phyloP scores from a whole-genome alignment of 176 grass and related monocot species.

The Avena eriantha region DNA sequence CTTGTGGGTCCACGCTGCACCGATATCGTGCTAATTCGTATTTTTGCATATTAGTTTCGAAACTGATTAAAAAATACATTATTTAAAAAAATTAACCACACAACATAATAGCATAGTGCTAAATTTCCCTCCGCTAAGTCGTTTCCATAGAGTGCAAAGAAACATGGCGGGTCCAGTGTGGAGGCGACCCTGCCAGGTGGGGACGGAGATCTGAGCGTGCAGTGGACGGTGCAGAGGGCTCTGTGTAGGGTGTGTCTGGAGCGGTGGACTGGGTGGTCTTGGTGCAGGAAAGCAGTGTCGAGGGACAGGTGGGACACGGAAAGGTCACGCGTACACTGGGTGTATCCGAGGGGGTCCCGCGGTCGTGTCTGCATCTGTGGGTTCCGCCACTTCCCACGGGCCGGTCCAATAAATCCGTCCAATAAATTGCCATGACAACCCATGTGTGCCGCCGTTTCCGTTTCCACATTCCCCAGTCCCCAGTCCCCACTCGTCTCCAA shows the following conservation, averaged over 20 bases:
- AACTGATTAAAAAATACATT: too few relatives aligned
- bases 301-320: neutral
- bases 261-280: neutral
- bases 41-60: too few relatives aligned
- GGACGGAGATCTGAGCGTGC: neutral
- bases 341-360: neutral
- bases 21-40: too few relatives aligned
- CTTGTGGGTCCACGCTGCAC: too few relatives aligned
- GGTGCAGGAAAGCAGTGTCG: neutral
- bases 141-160: too few relatives aligned
- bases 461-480: neutral
- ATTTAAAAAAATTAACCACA: too few relatives aligned
- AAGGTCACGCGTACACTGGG: neutral
- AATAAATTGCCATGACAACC: neutral
- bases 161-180: constrained; percentile 18
- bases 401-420: neutral
- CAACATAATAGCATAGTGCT: too few relatives aligned
- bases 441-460: neutral
- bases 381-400: neutral
- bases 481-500: neutral
- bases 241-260: neutral
- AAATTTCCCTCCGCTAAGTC: too few relatives aligned
- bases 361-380: neutral
- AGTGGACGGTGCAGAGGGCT: constrained; percentile 14
- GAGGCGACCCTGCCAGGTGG: constrained; percentile 33